Evolutionary conservation across 129 eudicot species (phyloP).

Genomic region (Ambrosia artemisiifolia): DNA sequence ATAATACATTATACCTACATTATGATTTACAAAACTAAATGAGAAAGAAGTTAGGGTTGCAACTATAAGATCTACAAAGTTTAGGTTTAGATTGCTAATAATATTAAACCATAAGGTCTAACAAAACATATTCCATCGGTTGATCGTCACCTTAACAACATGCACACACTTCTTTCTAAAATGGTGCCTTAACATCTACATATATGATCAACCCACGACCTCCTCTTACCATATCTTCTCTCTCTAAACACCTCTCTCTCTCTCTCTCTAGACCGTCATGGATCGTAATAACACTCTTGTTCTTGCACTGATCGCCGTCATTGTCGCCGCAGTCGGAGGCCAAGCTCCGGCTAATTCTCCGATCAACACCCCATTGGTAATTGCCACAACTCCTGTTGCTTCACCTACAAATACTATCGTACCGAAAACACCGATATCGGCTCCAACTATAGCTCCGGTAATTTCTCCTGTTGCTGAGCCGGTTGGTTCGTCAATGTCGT

Average conservation of each 20-base stretch:
- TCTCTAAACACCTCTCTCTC: not conserved
- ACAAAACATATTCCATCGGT: not conserved
- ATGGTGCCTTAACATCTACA: constrained; percentile 7
- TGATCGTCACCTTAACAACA: constrained; percentile 14
- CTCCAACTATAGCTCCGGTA: constrained; percentile 23
- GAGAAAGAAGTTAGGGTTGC: not conserved
- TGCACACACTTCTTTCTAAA: not conserved
- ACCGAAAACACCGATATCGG: constrained; percentile 3
- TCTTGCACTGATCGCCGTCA: constrained; percentile 14
- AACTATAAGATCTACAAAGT: not conserved
- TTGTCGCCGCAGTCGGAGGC: constrained; percentile 21
- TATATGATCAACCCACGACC: not conserved
- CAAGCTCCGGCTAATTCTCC: constrained; percentile 31
- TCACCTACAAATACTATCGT: constrained; percentile 16
- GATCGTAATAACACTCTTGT: constrained; percentile 5
- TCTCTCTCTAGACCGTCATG: constrained; percentile 19
- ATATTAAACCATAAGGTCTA: not conserved
- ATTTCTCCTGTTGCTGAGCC: constrained; percentile 40
- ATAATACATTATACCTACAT: no score
- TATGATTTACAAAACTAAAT: not conserved
- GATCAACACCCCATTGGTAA: not conserved
- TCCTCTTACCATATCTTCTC: constrained; percentile 14
- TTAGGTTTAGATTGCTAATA: not conserved
- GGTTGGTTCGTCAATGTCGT: constrained; percentile 29
- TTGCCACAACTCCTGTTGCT: constrained; percentile 15